phyloP scores from a whole-genome alignment of 148 eudicot species.

The Camellia japonica region DNA sequence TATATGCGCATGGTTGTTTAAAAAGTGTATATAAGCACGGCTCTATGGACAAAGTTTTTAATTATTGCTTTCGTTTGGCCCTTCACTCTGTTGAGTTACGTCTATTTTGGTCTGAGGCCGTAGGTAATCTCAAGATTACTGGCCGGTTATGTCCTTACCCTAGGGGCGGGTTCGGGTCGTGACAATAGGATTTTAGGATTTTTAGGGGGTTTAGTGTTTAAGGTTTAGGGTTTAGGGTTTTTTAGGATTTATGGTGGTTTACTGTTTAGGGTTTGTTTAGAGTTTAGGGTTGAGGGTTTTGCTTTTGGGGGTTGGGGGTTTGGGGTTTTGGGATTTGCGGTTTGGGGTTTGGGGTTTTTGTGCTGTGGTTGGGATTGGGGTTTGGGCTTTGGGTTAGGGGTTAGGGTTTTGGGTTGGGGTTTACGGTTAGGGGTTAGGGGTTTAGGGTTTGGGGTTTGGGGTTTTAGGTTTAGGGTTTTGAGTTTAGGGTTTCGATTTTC shows the following conservation, averaged over 20 bases:
- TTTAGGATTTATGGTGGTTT: no score
- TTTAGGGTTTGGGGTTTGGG: background rate
- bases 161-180: no score
- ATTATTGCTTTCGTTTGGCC: no score
- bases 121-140: no score
- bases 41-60: no score
- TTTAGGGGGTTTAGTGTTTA: background rate
- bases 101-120: no score
- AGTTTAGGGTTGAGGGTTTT: background rate
- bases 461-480: background rate
- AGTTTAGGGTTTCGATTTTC: background rate
- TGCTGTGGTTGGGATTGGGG: background rate
- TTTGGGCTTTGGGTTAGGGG: background rate
- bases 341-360: background rate
- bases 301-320: background rate
- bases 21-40: no score
- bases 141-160: no score
- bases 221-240: conserved; percentile 7
- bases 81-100: no score
- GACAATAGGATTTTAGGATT: background rate
- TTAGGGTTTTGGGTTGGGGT: no score
- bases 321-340: background rate
- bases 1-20: no score
- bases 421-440: no score
- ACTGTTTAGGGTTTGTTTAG: conserved; percentile 1